Evolutionary conservation across 2,329 filamentous ascomycete genomes (phyloP).

Genomic region (Elsinoe arachidis): DNA sequence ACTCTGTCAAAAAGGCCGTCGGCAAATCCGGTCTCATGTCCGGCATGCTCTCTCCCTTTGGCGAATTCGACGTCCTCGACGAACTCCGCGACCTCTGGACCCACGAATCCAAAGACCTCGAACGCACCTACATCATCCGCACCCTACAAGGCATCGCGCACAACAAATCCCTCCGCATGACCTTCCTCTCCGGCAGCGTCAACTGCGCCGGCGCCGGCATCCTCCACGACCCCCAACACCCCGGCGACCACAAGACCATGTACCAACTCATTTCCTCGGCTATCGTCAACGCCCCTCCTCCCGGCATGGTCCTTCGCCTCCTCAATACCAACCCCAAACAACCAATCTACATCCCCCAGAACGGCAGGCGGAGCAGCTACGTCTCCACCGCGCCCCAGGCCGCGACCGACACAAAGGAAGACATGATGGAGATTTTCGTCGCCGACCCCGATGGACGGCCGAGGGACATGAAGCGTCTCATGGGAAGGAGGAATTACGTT

Average conservation of each 20-base stretch:
- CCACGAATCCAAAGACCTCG: slow-evolving; percentile 93
- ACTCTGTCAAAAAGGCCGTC: slow-evolving; percentile 89
- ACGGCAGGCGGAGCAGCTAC: slow-evolving; percentile 64
- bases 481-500: slow-evolving; percentile 87
- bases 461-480: slow-evolving; percentile 74
- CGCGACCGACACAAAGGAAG: slow-evolving; percentile 82
- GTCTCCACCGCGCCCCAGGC: slow-evolving; percentile 13
- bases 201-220: slow-evolving; percentile 87
- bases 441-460: slow-evolving; percentile 78
- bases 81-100: slow-evolving; percentile 97
- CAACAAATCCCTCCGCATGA: slow-evolving; percentile 93
- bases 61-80: slow-evolving; percentile 88
- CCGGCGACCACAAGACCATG: slow-evolving; percentile 96
- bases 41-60: slow-evolving; percentile 88
- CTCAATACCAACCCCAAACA: slow-evolving; percentile 76
- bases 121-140: slow-evolving; percentile 90
- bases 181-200: slow-evolving; percentile 87
- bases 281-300: slow-evolving; percentile 81
- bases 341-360: slow-evolving; percentile 79
- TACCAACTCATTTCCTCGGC: slow-evolving; percentile 93
- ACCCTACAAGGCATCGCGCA: slow-evolving; percentile 92
- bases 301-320: slow-evolving; percentile 80
- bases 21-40: slow-evolving; percentile 95
- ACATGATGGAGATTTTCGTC: slow-evolving; percentile 99
- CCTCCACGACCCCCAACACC: slow-evolving; percentile 85